These are phyloP conservation scores for Cordyceps fumosorosea DNA, from an alignment of 2,329 filamentous ascomycete genomes.

Conservation along the genomic window DNA sequence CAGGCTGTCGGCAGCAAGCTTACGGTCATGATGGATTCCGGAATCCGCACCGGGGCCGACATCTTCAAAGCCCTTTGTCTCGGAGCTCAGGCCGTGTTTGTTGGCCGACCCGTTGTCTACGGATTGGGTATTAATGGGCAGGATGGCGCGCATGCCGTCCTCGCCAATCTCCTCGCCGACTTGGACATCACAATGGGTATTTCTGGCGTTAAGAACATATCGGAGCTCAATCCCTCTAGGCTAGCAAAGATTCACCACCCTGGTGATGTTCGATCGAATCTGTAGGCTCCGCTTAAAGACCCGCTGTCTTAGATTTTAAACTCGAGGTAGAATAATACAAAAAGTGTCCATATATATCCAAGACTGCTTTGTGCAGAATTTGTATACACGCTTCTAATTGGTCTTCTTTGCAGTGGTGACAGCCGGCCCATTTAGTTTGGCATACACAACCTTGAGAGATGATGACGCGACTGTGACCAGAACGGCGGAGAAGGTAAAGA, in stretches of 20 bases:
- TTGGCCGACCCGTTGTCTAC: slow-evolving; percentile 37
- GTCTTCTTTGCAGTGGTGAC: slow-evolving; percentile 26
- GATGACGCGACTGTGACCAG: slow-evolving; percentile 67
- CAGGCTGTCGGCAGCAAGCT: slow-evolving; percentile 53
- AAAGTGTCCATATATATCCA: neutral
- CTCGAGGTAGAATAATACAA: neutral
- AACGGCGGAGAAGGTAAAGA: slow-evolving; percentile 64
- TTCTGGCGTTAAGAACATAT: slow-evolving; percentile 40
- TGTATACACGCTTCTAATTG: slow-evolving; percentile 4
- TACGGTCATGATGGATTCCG: slow-evolving; percentile 46
- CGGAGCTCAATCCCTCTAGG: slow-evolving; percentile 28
- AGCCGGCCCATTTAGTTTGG: slow-evolving; percentile 53
- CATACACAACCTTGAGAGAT: slow-evolving; percentile 63
- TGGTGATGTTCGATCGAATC: slow-evolving; percentile 26
- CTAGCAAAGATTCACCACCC: slow-evolving; percentile 28
- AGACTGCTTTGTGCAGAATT: neutral
- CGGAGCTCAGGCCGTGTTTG: slow-evolving; percentile 33
- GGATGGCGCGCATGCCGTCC: slow-evolving; percentile 48
- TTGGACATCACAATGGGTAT: slow-evolving; percentile 50
- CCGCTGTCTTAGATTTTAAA: too few relatives aligned
- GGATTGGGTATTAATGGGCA: slow-evolving; percentile 30
- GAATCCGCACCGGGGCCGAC: slow-evolving; percentile 34
- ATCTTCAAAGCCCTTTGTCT: slow-evolving; percentile 34
- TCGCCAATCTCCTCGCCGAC: slow-evolving; percentile 35
- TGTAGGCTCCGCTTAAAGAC: slow-evolving; percentile 17